Conservation (phyloP, 2,329 filamentous ascomycete species). For the Botrytis deweyae region DNA sequence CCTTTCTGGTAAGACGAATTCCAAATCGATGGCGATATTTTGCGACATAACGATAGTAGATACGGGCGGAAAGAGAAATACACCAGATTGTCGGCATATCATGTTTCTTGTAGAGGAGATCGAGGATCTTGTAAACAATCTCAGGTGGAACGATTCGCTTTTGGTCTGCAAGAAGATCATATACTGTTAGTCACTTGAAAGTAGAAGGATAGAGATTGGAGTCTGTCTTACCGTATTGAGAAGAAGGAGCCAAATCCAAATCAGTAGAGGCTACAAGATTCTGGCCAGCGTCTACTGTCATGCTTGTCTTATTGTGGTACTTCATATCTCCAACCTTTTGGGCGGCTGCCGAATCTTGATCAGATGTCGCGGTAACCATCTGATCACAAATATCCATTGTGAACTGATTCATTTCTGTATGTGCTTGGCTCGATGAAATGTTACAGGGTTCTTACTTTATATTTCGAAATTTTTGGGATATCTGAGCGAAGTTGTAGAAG, state of each 20-base stretch:
- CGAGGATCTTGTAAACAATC: background rate
- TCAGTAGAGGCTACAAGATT: background rate
- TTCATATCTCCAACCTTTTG: background rate
- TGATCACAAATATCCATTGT: background rate
- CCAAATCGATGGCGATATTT: background rate
- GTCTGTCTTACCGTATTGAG: background rate
- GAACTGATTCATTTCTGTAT: background rate
- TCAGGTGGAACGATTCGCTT: background rate
- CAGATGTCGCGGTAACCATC: background rate
- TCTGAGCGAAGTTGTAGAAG: background rate
- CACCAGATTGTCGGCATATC: background rate
- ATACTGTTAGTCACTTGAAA: background rate
- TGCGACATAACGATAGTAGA: background rate
- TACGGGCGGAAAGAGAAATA: background rate
- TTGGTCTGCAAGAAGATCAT: background rate
- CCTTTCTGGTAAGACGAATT: background rate
- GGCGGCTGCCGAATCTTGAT: background rate
- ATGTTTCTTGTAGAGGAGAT: background rate
- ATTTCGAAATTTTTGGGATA: background rate
- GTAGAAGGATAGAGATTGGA: background rate
- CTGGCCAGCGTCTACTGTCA: background rate
- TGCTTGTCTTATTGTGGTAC: background rate
- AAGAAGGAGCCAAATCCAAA: background rate
- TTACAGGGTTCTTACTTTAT: background rate
- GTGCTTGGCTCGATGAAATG: background rate